These are phyloP conservation scores for Lentinus tigrinus DNA, from an alignment of 768 basidiomycete genomes.

Conservation along the genomic window DNA sequence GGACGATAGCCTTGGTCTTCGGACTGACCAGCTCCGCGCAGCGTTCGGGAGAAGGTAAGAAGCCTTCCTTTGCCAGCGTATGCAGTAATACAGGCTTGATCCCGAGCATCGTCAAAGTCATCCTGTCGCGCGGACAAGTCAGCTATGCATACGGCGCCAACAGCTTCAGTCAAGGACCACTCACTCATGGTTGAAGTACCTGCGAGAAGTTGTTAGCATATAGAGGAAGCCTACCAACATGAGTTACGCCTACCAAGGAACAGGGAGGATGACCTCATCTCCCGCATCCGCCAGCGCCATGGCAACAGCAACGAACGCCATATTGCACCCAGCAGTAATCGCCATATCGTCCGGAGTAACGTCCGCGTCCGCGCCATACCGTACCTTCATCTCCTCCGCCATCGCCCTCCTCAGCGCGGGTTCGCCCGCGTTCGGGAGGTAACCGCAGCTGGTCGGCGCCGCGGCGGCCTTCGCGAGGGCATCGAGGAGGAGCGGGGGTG, in stretches of 20 bases:
- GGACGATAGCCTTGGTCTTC: constrained; percentile 65
- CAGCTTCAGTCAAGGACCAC: constrained; percentile 17
- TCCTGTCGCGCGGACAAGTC: constrained; percentile 36
- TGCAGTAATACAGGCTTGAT: constrained; percentile 57
- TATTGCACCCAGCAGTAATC: constrained; percentile 69
- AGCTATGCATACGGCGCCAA: not conserved
- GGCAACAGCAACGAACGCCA: constrained; percentile 63
- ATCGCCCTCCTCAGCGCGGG: constrained; percentile 47
- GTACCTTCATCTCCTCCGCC: constrained; percentile 56
- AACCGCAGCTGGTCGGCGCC: constrained; percentile 48
- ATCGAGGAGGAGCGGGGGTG: constrained; percentile 44
- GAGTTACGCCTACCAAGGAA: constrained; percentile 55
- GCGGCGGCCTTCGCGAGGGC: constrained; percentile 46
- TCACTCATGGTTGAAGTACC: constrained; percentile 71
- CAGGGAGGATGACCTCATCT: constrained; percentile 70
- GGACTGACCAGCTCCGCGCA: constrained; percentile 53
- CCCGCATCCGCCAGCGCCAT: constrained; percentile 68
- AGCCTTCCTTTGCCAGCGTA: constrained; percentile 49
- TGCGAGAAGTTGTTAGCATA: constrained; percentile 16
- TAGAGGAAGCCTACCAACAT: not conserved
- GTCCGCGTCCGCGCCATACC: constrained; percentile 53
- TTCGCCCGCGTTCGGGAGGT: constrained; percentile 62
- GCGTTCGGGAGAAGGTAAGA: constrained; percentile 54
- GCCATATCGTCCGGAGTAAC: constrained; percentile 58
- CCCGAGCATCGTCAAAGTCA: constrained; percentile 65